These are phyloP conservation scores for Rostrohypoxylon terebratum DNA, from an alignment of 495 filamentous ascomycete genomes.

Conservation along the genomic window DNA sequence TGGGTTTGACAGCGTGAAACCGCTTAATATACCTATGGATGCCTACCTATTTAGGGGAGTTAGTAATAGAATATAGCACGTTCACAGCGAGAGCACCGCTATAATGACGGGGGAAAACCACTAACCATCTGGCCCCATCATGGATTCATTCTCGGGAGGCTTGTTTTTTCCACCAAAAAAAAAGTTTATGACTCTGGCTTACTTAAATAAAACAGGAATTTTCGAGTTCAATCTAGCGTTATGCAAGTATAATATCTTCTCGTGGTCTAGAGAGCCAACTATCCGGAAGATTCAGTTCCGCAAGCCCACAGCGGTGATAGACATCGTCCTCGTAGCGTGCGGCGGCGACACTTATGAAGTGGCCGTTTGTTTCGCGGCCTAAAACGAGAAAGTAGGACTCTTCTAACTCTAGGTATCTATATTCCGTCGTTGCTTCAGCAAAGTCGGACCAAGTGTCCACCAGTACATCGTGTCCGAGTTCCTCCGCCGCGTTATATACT, in stretches of 20 bases:
- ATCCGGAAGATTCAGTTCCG: constrained; percentile 21
- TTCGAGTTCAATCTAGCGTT: background rate
- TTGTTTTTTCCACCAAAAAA: too few species aligned
- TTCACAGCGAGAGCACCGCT: too few species aligned
- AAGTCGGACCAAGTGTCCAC: constrained; percentile 30
- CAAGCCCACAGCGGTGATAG: constrained; percentile 29
- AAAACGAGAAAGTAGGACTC: constrained; percentile 17
- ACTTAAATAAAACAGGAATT: background rate
- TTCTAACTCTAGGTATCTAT: background rate
- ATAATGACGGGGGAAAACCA: too few species aligned
- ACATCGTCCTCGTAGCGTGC: constrained; percentile 14
- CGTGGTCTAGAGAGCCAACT: constrained; percentile 4
- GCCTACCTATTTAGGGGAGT: too few species aligned
- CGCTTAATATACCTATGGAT: too few species aligned
- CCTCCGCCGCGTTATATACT: constrained; percentile 2
- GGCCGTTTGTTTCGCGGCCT: constrained; percentile 24
- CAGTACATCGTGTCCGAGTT: background rate
- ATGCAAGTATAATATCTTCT: constrained; percentile 19
- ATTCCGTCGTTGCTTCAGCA: constrained; percentile 17
- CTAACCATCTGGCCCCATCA: too few species aligned
- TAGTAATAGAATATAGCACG: too few species aligned
- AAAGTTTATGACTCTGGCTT: background rate
- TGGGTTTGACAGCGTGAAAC: too few species aligned
- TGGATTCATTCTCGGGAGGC: too few species aligned
- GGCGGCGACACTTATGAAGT: constrained; percentile 18